phyloP scores from a whole-genome alignment of 1,139 yeast species.

The Sugiyamaella grinbergsii region DNA sequence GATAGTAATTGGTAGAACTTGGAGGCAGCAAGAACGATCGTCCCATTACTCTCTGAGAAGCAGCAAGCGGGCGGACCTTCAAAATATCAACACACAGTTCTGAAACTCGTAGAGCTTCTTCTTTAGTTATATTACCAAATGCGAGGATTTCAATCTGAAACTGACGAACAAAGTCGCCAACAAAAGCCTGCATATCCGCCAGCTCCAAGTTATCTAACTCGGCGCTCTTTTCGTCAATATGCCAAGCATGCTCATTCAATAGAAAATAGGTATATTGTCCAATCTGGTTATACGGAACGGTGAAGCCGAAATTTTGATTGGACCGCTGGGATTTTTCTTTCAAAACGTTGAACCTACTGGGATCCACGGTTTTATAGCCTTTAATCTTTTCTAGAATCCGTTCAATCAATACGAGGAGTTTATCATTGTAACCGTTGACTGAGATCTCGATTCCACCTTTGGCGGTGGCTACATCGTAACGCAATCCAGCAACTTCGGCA shows the following conservation, averaged over 20 bases:
- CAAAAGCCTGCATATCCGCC: constrained; percentile 54
- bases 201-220: constrained; percentile 54
- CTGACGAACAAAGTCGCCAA: constrained; percentile 48
- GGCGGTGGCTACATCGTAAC: constrained; percentile 58
- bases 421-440: constrained; percentile 82
- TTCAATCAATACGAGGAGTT: constrained; percentile 62
- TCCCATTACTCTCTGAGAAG: constrained; percentile 49
- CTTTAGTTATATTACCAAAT: constrained; percentile 72
- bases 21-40: constrained; percentile 55
- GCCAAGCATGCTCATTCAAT: constrained; percentile 71
- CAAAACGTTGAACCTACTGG: constrained; percentile 60
- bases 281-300: constrained; percentile 71
- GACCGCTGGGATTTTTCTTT: constrained; percentile 66
- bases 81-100: constrained; percentile 46
- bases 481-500: constrained; percentile 80
- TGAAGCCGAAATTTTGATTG: constrained; percentile 68
- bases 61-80: constrained; percentile 37
- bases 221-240: constrained; percentile 59
- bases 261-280: constrained; percentile 62
- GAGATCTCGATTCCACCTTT: constrained; percentile 72
- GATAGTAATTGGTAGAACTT: constrained; percentile 52
- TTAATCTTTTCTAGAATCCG: constrained; percentile 59
- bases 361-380: constrained; percentile 52
- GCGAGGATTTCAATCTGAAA: constrained; percentile 68
- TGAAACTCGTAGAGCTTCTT: constrained; percentile 56